Base-by-base conservation (phyloP, 768 basidiomycete species). In the Suillus discolor region DNA sequence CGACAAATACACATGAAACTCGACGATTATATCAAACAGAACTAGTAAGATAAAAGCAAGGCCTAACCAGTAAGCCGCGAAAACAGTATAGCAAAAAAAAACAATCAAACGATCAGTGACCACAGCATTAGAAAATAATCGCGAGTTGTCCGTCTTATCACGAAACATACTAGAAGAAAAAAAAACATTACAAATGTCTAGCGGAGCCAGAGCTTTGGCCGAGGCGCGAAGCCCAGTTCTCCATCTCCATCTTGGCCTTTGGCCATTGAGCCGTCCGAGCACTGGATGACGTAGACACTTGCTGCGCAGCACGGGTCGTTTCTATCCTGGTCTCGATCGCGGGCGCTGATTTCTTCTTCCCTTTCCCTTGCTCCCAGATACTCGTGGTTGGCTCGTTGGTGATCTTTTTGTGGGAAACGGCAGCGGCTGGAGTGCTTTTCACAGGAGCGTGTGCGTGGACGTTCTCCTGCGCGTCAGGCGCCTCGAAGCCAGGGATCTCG, bases 141-240 rank as follows among this genome's bases (percentile, higher is more conserved):
- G 57, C 38, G 7, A 57, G n/a, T 25, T 15, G 39, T 59, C 57
- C 57, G 16, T 59, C 23, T 38, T 41, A 6, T 28, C 16, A 53
- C 9, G 25, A 31, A 31, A 16, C 20, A 0, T 1, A 36, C 36
- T 8, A 38, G 11, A n/a, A n/a, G 11, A 23, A 47, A 12, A 31
- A 31, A 20, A 45, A 63, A 61, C 9, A n/a, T 76, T 70, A 78
- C 68, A 77, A 70, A 53, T 77, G 70, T 63, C 74, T 64, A 38
- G 77, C 55, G 13, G 75, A 77, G 36, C 75, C 72, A 42, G 77
- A 74, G 63, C 54, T 78, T 62, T 77, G 73, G 4, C 75, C 69
- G 0, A 64, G 74, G 42, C 77, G 67, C 18, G 75, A 61, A 45
- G 74, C 68, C 75, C 75, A 77, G 53, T 64, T 77, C 70, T 77